Conservation (phyloP, 306 rosid species). For the Sicyos baderoa region DNA sequence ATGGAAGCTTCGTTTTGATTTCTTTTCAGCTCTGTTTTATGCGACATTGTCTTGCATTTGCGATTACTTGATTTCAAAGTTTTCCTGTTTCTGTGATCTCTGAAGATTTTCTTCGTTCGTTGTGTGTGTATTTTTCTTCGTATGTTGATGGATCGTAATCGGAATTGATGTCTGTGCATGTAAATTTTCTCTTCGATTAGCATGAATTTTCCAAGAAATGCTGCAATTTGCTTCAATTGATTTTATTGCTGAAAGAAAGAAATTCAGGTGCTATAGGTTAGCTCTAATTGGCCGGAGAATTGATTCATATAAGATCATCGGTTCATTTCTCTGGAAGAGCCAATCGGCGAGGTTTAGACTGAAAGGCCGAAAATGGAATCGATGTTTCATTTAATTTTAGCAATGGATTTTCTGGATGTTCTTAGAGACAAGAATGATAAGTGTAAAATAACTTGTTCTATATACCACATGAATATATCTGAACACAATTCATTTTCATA, state of each 20-base stretch:
- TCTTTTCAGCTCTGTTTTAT: background rate
- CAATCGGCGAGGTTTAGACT: background rate
- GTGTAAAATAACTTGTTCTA: background rate
- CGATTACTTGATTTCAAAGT: constrained; percentile 14
- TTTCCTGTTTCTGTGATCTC: background rate
- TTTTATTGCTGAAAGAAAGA: background rate
- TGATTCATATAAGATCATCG: background rate
- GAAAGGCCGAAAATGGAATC: background rate
- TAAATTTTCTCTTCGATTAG: background rate
- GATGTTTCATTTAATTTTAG: background rate
- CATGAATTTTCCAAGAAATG: constrained; percentile 3
- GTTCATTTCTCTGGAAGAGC: background rate
- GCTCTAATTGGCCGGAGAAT: background rate
- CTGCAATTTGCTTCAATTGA: background rate
- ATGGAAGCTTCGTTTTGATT: background rate
- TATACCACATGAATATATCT: background rate
- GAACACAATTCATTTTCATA: constrained; percentile 1
- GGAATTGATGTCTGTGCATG: background rate
- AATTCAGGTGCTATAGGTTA: background rate
- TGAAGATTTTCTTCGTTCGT: background rate
- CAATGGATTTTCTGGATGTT: background rate
- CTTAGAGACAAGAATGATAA: background rate
- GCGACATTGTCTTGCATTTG: background rate
- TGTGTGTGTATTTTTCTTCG: background rate
- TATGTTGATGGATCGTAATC: background rate